Base-by-base conservation (phyloP, 768 basidiomycete species). In the Zangia roseola region DNA sequence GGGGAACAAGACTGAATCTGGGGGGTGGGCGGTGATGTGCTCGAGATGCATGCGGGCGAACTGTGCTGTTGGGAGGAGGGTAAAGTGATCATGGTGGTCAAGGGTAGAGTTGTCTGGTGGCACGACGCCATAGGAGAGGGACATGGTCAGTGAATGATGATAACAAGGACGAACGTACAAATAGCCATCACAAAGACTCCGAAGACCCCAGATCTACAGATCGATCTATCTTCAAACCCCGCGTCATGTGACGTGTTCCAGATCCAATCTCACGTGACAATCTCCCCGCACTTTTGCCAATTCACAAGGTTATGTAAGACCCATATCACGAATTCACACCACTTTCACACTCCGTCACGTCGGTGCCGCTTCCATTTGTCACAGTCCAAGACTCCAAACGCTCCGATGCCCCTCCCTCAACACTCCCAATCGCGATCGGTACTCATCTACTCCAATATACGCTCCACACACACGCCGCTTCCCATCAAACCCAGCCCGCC, bases 381-480 rank as follows among this genome's bases (percentile, higher is more conserved):
- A 86, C 24, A 87, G 65, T 1, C 77, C 70, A 4, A 69, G 61
- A 52, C 77, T 79, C 86, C 86, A 87, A 9, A 86, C 70, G 55
- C 71, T 78, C 40, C 84, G 74, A 12, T 72, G 73, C 23, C 71
- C 69, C 65, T 89, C 86, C 28, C 63, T 69, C 7, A 91, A 71
- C 12, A 88, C 84, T 2, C 79, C 75, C 10, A 95, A 72, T 56
- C 85, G 85, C 0, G 92, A 94, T 33, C 78, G 77, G 65, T 86
- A 97, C 63, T 99, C 97, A 64, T 99, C 95, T 12, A 80, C 74
- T 0, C 91, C 90, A 49, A 97, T 80, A 64, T 99, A 99, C 0
- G 95, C 97, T 3, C 95, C 95, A 61, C 95, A 97, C 83, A 99
- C 91, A 2, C 90, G 80, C 4, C 95, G 81, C 65, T 82, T 81